Base-by-base conservation (phyloP, 257 asterid genomes). In the Craterostigma plantagineum region DNA sequence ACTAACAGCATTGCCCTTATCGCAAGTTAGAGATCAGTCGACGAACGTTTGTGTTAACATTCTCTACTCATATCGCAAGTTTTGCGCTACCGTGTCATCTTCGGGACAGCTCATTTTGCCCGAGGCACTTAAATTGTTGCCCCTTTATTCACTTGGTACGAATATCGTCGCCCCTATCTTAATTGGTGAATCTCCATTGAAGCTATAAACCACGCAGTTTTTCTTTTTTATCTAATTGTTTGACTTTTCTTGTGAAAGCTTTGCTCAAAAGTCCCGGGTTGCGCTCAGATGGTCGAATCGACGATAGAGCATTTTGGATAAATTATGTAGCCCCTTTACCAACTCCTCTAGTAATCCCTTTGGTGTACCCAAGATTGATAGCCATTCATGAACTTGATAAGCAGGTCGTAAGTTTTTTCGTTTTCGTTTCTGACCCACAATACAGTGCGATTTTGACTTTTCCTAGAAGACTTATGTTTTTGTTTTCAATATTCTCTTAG, bases 81-180 rank as follows among this genome's bases (percentile, higher is more conserved):
- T 72, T 54, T 90, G 99, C 59, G 94, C 99, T 16, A 79, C 96
- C 10, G 99, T 77, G 18, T 72, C 99, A 14, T 77, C 99, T 8
- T 60, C 92, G 8, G 99, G 99, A 40, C 99, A 90, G 60, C 95
- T 90, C 55, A 77, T 90, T 54, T 72, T 90, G 63, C 99, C 99
- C 3, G 99, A 90, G 73, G 96, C 92, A 34, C 99, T 90, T 65
- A 90, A 80, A 52, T 56, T 90, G 64, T 60, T 90, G 79, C 99
- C 99, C 49, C 75, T 79, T 33, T 90, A 90, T 63, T 69, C 91
- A 7, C 91, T 83, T 27, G 99, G 99, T 90, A 83, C 52, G 65
- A 49, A 53, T 35, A 49, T 46, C 57, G 37, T 58, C 54, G 40
- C 63, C 52, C 9, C 11, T 11, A 23, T 23, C 30, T 2, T 23